Base-by-base conservation (phyloP, 2,329 filamentous ascomycete genomes). In the Lasiodiplodia theobromae region DNA sequence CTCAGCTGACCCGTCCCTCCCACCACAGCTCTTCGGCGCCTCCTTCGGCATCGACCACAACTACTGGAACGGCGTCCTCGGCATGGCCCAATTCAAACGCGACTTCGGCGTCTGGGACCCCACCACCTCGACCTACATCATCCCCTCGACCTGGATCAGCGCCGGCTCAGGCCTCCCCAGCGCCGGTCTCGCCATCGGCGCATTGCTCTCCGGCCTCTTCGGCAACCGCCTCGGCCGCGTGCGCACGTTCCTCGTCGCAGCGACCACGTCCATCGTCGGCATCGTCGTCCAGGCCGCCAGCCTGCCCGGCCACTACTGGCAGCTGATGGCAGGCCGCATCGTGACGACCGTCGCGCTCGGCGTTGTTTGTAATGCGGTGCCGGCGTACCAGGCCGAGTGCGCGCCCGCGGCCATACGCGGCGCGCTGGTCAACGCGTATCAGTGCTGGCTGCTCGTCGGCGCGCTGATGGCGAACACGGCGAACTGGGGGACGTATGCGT, bases 351-450 rank as follows among this genome's bases (percentile, higher is more conserved):
- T 64, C 5, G 34, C 60, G 3, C 52, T 64, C 44, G 60, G 60
- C 7, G 37, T 64, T 2, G 60, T 52, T 28, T 44, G 44, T 6
- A 64, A 64, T 28, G 52, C 44, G 4, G 52, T 64, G 18, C 60
- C 60, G 25, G 52, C 52, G 60, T 53, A 51, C 28, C 16, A 60
- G 49, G 31, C 31, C 31, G 31, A 34, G 2, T 34, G 31, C 31
- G 31, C 31, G 2, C 60, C 60, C 0, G 44, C 60, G 0, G 60
- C 60, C 2, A 64, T 64, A 4, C 60, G 60, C 8, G 60, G 60
- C 3, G 60, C 60, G n/a, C 52, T 64, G 47, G 60, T 64, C 11
- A 64, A 64, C 60, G 52, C 52, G 18, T 64, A 64, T 47, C 60
- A 64, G 18, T 64, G 60, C 44, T 64, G 60, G 60, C 47, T 64